phyloP scores from a whole-genome alignment of 257 asterid species.

The Cruciata laevipes region DNA sequence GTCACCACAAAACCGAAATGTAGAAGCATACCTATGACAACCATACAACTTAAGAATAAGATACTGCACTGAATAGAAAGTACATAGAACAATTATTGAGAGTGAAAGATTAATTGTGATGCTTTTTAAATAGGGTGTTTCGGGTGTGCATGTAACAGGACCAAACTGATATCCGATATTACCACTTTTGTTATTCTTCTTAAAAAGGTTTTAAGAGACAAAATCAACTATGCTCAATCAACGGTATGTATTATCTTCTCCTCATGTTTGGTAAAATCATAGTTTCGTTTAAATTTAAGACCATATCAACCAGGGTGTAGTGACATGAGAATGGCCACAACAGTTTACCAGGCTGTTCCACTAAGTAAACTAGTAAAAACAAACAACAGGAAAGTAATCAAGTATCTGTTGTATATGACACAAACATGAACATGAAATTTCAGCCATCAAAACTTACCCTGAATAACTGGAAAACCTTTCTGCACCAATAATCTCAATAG shows the following conservation, averaged over 20 bases:
- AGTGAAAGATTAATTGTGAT: neutral
- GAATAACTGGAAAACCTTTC: constrained; percentile 78
- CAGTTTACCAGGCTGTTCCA: neutral
- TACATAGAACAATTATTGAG: neutral
- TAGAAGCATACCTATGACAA: constrained; percentile 55
- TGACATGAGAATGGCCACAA: neutral
- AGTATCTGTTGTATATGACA: neutral
- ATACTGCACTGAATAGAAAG: neutral
- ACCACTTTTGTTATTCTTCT: neutral
- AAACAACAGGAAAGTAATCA: neutral
- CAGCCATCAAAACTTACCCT: constrained; percentile 35
- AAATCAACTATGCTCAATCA: neutral
- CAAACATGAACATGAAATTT: neutral
- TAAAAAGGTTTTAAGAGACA: neutral
- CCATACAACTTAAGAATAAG: neutral
- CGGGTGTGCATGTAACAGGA: neutral
- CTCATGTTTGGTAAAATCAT: neutral
- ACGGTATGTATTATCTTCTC: neutral
- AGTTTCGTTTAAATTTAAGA: neutral
- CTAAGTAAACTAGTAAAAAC: neutral
- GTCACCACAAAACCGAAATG: constrained; percentile 71
- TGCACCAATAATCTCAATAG: constrained; percentile 85
- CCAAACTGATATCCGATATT: neutral
- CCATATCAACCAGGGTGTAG: neutral
- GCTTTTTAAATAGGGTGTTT: neutral